Evolutionary conservation across 2,329 filamentous ascomycete species (phyloP).

Genomic region (Hypoxylon sp.): DNA sequence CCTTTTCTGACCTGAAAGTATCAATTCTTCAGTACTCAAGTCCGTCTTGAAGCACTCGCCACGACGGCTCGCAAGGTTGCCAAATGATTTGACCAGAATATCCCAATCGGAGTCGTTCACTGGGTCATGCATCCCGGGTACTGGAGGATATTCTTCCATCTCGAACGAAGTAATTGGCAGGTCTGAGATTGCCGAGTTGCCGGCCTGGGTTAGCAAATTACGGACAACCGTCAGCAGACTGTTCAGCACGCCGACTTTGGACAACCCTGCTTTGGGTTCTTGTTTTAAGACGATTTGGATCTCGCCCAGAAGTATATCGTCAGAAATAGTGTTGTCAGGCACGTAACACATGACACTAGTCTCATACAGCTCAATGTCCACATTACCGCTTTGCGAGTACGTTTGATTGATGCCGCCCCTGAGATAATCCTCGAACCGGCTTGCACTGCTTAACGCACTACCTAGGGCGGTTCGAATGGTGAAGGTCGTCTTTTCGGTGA

Average conservation of each 20-base stretch:
- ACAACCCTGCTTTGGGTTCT: neutral
- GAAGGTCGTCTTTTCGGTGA: constrained; percentile 1
- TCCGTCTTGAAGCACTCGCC: neutral
- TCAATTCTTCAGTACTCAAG: constrained; percentile 3
- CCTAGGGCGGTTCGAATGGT: neutral
- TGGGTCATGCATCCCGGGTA: neutral
- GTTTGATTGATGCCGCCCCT: neutral
- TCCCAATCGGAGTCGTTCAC: neutral
- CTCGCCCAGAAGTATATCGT: neutral
- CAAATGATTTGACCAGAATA: neutral
- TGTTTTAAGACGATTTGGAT: neutral
- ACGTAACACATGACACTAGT: constrained; percentile 1
- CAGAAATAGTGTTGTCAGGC: neutral
- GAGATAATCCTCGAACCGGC: constrained; percentile 1
- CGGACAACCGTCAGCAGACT: neutral
- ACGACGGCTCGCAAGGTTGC: neutral
- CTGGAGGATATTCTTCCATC: neutral
- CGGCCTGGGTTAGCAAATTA: neutral
- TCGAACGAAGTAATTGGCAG: neutral
- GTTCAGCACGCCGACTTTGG: neutral
- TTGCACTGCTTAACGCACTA: neutral
- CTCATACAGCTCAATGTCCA: neutral
- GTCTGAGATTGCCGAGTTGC: neutral
- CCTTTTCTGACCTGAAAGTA: neutral
- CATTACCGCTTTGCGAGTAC: neutral